Evolutionary conservation across 2,329 filamentous ascomycete genomes (phyloP).

Genomic region (Sordariomycetes sp.): DNA sequence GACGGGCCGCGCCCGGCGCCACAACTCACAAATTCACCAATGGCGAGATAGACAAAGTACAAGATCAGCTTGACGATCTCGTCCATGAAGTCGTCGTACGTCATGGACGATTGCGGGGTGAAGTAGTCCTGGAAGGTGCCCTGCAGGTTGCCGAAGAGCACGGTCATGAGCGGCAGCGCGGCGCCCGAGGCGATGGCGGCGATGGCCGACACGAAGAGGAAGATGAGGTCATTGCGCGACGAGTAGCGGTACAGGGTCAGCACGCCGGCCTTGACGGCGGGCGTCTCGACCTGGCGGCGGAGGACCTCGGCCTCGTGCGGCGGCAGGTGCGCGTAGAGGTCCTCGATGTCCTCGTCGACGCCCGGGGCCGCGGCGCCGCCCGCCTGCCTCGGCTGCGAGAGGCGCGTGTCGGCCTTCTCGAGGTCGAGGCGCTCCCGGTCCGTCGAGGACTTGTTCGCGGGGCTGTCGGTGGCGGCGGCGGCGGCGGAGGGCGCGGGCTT

Average conservation of each 20-base stretch:
- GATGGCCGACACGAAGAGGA: slow-evolving; percentile 50
- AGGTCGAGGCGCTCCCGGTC: slow-evolving; percentile 15
- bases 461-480: not conserved
- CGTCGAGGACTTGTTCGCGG: slow-evolving; percentile 1
- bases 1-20: not conserved
- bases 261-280: slow-evolving; percentile 53
- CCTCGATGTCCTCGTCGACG: slow-evolving; percentile 23
- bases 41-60: slow-evolving; percentile 78
- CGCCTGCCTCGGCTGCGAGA: slow-evolving; percentile 11
- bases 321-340: slow-evolving; percentile 52
- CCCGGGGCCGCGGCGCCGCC: too few species aligned
- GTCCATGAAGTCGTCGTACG: slow-evolving; percentile 44
- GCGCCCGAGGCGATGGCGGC: slow-evolving; percentile 64
- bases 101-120: slow-evolving; percentile 26
- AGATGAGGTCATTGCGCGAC: slow-evolving; percentile 50
- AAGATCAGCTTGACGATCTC: slow-evolving; percentile 56
- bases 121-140: slow-evolving; percentile 60
- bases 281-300: slow-evolving; percentile 56
- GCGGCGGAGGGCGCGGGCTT: not conserved
- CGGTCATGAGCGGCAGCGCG: slow-evolving; percentile 68
- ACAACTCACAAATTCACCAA: slow-evolving; percentile 58
- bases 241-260: slow-evolving; percentile 61
- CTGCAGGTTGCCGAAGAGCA: slow-evolving; percentile 69
- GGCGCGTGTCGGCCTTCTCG: slow-evolving; percentile 32
- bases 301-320: slow-evolving; percentile 56